Evolutionary conservation across 2,329 filamentous ascomycete species (phyloP).

Genomic region (Hypoxylon sp.): DNA sequence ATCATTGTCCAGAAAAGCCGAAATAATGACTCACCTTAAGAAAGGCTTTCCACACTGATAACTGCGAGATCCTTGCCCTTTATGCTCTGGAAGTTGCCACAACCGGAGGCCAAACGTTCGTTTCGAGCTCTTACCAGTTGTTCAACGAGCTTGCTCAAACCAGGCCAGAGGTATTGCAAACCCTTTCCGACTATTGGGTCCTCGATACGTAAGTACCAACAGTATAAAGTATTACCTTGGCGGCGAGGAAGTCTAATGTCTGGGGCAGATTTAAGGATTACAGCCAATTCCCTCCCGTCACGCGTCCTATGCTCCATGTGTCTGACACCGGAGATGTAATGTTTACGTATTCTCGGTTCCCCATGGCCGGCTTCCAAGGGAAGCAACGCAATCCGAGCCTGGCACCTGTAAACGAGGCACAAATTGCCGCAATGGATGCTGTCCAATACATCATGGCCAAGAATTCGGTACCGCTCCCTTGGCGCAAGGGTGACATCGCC

Average conservation of each 20-base stretch:
- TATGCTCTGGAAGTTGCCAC: conserved; percentile 35
- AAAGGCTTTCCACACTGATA: conserved; percentile 39
- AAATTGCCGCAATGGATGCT: conserved; percentile 26
- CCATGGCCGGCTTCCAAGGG: conserved; percentile 33
- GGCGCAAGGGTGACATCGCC: conserved; percentile 22
- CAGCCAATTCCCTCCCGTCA: conserved; percentile 27
- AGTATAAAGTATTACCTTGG: neutral
- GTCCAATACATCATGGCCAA: conserved; percentile 26
- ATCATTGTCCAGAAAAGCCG: neutral
- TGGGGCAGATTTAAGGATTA: conserved; percentile 29
- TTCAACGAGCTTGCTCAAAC: conserved; percentile 34
- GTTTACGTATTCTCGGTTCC: conserved; percentile 39
- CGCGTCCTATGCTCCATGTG: conserved; percentile 31
- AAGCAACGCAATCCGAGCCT: conserved; percentile 26
- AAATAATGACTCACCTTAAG: neutral
- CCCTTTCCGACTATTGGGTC: conserved; percentile 32
- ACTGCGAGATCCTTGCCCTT: conserved; percentile 36
- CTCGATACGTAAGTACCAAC: conserved; percentile 34
- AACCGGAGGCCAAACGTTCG: conserved; percentile 29
- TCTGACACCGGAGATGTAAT: conserved; percentile 32
- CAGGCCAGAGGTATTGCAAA: conserved; percentile 33
- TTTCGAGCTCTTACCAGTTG: conserved; percentile 35
- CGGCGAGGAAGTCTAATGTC: neutral
- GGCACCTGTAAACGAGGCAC: conserved; percentile 12
- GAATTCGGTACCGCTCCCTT: conserved; percentile 26